Percentiles rank a stretch among this genome's conserved stretches.
phyloP scores from a whole-genome alignment of 148 eudicot species.

The Beta vulgaris region DNA sequence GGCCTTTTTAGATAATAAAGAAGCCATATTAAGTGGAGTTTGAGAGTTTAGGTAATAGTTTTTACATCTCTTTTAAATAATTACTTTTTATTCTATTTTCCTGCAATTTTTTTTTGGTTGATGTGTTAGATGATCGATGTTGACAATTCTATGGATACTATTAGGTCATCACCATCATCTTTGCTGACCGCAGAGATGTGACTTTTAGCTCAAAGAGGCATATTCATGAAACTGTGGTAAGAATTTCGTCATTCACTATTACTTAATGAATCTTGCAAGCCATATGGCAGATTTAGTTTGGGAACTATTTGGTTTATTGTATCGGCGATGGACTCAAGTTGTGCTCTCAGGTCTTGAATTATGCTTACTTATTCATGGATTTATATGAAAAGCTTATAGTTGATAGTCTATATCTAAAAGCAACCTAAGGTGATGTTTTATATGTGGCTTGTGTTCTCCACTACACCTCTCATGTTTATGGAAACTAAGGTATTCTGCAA shows the following conservation, averaged over 20 bases:
- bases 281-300: not conserved
- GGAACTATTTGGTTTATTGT: not conserved
- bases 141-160: not conserved
- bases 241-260: not conserved
- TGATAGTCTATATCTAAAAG: not conserved
- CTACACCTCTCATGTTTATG: too few relatives aligned
- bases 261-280: not conserved
- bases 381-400: not conserved
- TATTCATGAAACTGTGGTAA: not conserved
- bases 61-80: too few relatives aligned
- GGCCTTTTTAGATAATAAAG: too few relatives aligned
- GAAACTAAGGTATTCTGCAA: too few relatives aligned
- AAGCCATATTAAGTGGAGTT: too few relatives aligned
- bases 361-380: not conserved
- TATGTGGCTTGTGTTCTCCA: not conserved
- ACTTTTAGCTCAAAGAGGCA: not conserved
- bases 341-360: not conserved
- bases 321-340: not conserved
- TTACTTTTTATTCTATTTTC: too few relatives aligned
- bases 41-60: too few relatives aligned
- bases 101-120: too few relatives aligned
- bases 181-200: not conserved
- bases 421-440: not conserved
- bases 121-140: slow-evolving; percentile 23
- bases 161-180: not conserved